Base-by-base conservation (phyloP, 257 asterid species). In the Nicotiana undulata region DNA sequence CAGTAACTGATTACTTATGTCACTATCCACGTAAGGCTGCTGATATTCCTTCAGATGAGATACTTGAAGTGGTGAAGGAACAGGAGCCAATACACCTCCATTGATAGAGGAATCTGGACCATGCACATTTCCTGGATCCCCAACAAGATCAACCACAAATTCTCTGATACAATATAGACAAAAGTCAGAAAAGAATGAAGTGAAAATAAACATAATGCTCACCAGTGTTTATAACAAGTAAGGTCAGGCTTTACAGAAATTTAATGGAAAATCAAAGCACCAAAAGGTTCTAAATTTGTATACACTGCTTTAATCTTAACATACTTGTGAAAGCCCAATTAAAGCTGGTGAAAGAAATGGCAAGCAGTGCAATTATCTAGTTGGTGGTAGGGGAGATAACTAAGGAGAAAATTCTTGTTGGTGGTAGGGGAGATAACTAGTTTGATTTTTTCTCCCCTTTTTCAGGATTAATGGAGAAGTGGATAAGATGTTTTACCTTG, bases 131-230 rank as follows among this genome's bases (percentile, higher is more conserved):
- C 99, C 99, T 9, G 99, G 99, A 82, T 91, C 87, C 81, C 98
- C 97, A 76, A 95, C 94, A 74, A 95, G 93, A 89, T 95, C 99
- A 85, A 95, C 95, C 28, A 95, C 94, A 85, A 88, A 91, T 80
- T 95, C 99, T 93, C 99, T 95, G 93, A 79, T 44, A 81, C 85
- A 24, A 83, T 15, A 81, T 58, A 65, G 24, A 78, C 31, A 68
- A 32, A 77, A 51, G 76, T 83, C 82, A 87, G 66, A 68, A 53
- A 81, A 67, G 32, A 61, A 37, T 63, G 24, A 77, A 52, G 9
- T 49, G 16, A 46, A 24, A 74, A 74, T 49, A 16, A 72, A 4
- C 60, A 24, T 46, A 34, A 72, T 24, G 40, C 22, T 46, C 24
- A 4, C 37, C 60, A 22, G 13, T 44, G 53, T 15, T 46, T 24